Evolutionary conservation across 139 green algal genomes (phyloP).

Genomic region (Chlorella sp.): DNA sequence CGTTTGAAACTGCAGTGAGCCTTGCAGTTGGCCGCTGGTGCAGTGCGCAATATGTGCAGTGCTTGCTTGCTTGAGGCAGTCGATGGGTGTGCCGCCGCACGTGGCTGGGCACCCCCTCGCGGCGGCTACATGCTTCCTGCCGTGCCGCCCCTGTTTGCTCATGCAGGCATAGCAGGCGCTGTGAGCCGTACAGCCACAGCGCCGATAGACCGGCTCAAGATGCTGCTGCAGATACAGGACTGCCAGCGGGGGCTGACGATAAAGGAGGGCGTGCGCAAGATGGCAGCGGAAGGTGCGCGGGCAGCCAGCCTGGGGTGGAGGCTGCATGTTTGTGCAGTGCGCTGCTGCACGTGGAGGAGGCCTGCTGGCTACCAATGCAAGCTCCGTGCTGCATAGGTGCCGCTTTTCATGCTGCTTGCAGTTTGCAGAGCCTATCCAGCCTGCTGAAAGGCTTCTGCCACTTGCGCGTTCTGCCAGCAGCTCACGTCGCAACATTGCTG

Average conservation of each 20-base stretch:
- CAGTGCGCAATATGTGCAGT: no score
- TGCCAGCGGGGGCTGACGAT: constrained; percentile 65
- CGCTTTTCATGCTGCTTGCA: no score
- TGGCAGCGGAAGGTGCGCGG: constrained; percentile 80
- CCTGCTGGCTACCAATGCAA: no score
- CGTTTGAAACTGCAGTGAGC: no score
- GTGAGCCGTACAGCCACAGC: constrained; percentile 91
- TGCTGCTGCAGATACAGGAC: constrained; percentile 91
- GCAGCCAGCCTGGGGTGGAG: no score
- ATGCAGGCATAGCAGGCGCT: constrained; percentile 83
- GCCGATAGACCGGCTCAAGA: constrained; percentile 94
- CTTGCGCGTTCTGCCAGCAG: no score
- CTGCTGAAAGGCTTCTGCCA: no score
- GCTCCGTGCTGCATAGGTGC: no score
- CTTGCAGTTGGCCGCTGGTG: no score
- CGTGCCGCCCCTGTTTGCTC: not conserved
- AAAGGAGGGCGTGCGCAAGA: constrained; percentile 67
- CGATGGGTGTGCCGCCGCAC: not conserved
- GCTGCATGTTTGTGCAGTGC: not conserved
- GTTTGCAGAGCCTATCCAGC: no score
- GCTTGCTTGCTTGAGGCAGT: not conserved
- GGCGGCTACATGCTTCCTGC: not conserved
- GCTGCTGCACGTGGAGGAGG: no score
- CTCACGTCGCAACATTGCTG: not conserved
- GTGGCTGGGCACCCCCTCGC: not conserved